A percentile compares a stretch with the other conserved stretches of the same genome.
These are phyloP conservation scores for Casuarina cunninghamiana DNA, from an alignment of 306 rosid genomes.

Conservation along the genomic window DNA sequence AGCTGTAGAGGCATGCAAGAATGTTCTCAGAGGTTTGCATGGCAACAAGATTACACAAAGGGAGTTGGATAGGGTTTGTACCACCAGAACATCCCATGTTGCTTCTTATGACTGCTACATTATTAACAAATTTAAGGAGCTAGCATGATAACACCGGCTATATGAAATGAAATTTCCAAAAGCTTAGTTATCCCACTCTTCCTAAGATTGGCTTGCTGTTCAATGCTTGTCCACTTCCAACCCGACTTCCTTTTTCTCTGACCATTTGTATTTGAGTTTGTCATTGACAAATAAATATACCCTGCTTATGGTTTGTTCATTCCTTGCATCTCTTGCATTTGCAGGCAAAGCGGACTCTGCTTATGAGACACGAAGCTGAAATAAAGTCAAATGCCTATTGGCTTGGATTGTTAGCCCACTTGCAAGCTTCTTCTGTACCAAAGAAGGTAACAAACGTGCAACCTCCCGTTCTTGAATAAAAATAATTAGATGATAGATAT, in stretches of 20 bases:
- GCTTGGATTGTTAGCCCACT: slow-evolving; percentile 94
- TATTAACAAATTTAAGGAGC: slow-evolving; percentile 2
- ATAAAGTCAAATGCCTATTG: slow-evolving; percentile 93
- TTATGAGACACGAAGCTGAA: slow-evolving; percentile 99
- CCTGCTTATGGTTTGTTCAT: slow-evolving; percentile 23
- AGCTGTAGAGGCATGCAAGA: slow-evolving; percentile 99
- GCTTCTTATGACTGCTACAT: slow-evolving; percentile 1
- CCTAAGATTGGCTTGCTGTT: neutral
- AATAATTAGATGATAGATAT: neutral
- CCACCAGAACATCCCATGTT: slow-evolving; percentile 11
- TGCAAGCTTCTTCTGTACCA: slow-evolving; percentile 94
- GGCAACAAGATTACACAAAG: slow-evolving; percentile 84
- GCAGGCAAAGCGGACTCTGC: slow-evolving; percentile 90
- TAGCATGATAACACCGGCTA: neutral
- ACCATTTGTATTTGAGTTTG: neutral
- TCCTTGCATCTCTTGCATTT: slow-evolving; percentile 27
- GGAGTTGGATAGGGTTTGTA: slow-evolving; percentile 96
- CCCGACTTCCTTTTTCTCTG: neutral
- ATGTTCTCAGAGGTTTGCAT: slow-evolving; percentile 89
- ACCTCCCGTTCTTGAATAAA: slow-evolving; percentile 10
- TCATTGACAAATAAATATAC: neutral
- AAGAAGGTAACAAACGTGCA: slow-evolving; percentile 66
- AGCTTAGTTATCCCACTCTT: neutral
- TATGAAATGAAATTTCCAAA: neutral
- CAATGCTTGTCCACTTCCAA: neutral